A percentile compares a stretch with the other conserved stretches of the same genome.
Evolutionary conservation across 1,284 basidiomycete species (phyloP).

Genomic region (Ceratobasidium sp.): DNA sequence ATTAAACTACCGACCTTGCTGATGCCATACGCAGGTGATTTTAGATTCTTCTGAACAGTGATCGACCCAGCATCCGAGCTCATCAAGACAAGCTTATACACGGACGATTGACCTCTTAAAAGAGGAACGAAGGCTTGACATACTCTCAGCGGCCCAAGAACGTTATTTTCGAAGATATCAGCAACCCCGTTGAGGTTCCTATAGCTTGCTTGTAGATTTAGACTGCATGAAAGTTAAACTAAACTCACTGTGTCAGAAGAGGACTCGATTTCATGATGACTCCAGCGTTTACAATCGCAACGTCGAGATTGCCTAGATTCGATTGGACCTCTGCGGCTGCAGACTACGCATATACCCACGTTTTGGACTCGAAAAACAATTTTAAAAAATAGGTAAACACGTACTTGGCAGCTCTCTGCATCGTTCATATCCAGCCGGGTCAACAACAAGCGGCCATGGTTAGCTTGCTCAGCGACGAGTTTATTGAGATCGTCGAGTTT

Average conservation of each 20-base stretch:
- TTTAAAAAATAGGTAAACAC: background rate
- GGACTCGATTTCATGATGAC: background rate
- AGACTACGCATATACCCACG: background rate
- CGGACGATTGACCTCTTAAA: background rate
- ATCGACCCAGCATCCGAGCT: conserved; percentile 18
- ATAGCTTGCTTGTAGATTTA: background rate
- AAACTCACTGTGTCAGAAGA: conserved; percentile 11
- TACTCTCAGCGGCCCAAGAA: conserved; percentile 27
- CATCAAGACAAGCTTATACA: conserved; percentile 12
- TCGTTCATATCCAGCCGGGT: conserved; percentile 32
- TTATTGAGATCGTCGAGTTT: conserved; percentile 53
- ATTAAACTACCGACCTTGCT: conserved; percentile 18
- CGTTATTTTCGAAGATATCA: conserved; percentile 16
- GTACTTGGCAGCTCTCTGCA: conserved; percentile 18
- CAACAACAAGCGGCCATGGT: background rate
- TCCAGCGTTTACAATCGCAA: conserved; percentile 29
- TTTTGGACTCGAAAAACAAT: background rate
- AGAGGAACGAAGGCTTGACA: conserved; percentile 19
- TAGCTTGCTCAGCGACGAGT: background rate
- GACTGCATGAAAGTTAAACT: background rate
- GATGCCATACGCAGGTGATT: conserved; percentile 11
- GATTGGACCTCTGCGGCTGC: conserved; percentile 28
- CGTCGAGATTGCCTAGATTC: background rate
- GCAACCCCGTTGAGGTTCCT: conserved; percentile 23
- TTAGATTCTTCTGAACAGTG: background rate